Percentiles rank a stretch among this genome's conserved stretches.
phyloP scores from a whole-genome alignment of 73 alveolate genomes.

The Paramecium octaurelia region DNA sequence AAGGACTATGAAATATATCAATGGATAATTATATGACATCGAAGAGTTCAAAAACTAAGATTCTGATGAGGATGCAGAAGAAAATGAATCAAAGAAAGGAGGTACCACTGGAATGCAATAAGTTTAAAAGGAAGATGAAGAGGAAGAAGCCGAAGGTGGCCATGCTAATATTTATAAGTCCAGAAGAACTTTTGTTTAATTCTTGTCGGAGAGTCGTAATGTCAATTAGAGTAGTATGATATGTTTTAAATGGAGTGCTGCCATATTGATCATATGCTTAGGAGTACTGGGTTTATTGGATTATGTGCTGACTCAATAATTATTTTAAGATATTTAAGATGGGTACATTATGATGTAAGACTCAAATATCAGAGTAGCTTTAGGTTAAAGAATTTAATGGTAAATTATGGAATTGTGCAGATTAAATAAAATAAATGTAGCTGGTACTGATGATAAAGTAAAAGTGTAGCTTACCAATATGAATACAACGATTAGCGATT shows the following conservation, averaged over 20 bases:
- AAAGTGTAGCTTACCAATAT: background rate
- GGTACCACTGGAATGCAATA: background rate
- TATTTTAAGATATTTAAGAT: constrained; percentile 28
- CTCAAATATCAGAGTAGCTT: constrained; percentile 48
- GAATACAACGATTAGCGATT: constrained; percentile 28
- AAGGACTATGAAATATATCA: constrained; percentile 36
- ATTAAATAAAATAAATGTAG: constrained; percentile 17
- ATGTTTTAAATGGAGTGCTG: constrained; percentile 59
- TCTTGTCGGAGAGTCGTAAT: constrained; percentile 39
- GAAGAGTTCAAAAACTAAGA: constrained; percentile 57
- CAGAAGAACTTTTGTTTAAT: constrained; percentile 40
- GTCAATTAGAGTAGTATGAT: constrained; percentile 47
- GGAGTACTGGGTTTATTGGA: constrained; percentile 45
- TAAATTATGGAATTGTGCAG: constrained; percentile 2
- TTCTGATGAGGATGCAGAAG: constrained; percentile 55
- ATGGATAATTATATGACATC: constrained; percentile 39
- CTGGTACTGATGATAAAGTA: background rate
- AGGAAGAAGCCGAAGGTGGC: constrained; percentile 54
- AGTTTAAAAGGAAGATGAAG: constrained; percentile 12
- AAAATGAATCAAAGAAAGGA: constrained; percentile 28
- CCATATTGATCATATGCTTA: background rate
- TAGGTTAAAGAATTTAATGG: constrained; percentile 35
- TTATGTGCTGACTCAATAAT: constrained; percentile 30
- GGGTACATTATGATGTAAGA: constrained; percentile 39
- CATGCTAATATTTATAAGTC: constrained; percentile 57